These are phyloP conservation scores for Handroanthus guayacan DNA, from an alignment of 257 asterid genomes.

Conservation along the genomic window DNA sequence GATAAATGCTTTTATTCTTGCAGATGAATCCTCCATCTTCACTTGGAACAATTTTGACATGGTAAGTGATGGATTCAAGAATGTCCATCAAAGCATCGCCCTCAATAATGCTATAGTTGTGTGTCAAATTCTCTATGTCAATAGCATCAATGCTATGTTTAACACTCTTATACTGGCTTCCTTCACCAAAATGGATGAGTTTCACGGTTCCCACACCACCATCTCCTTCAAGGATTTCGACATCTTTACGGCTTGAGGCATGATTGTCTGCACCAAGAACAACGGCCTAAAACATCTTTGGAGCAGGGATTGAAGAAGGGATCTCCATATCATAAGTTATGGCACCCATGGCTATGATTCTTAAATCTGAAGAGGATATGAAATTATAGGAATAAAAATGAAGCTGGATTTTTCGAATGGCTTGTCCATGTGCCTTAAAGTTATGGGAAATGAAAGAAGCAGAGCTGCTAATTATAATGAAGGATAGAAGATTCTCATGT, in stretches of 20 bases:
- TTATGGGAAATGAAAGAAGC: background rate
- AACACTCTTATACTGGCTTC: constrained; percentile 32
- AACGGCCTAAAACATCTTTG: constrained; percentile 47
- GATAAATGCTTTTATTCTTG: constrained; percentile 32
- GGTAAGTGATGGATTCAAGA: constrained; percentile 39
- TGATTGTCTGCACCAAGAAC: constrained; percentile 29
- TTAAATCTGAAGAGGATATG: background rate
- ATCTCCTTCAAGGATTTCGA: constrained; percentile 44
- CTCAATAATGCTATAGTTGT: constrained; percentile 39
- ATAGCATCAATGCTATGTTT: constrained; percentile 41
- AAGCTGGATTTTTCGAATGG: background rate
- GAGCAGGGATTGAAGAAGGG: constrained; percentile 31
- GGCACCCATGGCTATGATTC: constrained; percentile 28
- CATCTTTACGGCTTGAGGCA: constrained; percentile 39
- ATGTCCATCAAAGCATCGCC: constrained; percentile 38
- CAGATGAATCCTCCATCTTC: constrained; percentile 41
- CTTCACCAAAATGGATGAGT: constrained; percentile 39
- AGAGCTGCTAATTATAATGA: background rate
- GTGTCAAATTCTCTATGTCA: constrained; percentile 34
- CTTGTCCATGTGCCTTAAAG: background rate
- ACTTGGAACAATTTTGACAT: constrained; percentile 30
- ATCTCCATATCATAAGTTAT: constrained; percentile 31
- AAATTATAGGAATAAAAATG: background rate
- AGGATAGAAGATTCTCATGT: background rate
- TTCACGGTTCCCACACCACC: constrained; percentile 44